Evolutionary conservation across 2,329 filamentous ascomycete species (phyloP).

Genomic region (Exserohilum rostratum): DNA sequence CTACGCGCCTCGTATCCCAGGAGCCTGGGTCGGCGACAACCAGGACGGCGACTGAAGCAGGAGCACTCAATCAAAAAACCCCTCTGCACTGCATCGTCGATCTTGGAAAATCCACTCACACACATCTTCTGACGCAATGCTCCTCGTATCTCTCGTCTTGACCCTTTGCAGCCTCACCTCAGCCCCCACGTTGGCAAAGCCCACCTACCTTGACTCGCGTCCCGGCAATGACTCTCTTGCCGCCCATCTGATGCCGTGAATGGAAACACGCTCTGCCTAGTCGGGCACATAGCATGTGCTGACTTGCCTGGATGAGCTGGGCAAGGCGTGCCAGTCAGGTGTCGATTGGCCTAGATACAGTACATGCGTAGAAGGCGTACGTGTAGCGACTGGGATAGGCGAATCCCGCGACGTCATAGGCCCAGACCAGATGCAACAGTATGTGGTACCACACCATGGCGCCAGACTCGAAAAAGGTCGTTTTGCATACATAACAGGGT

Average conservation of each 20-base stretch:
- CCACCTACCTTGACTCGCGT: constrained; percentile 4
- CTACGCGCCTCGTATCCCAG: background rate
- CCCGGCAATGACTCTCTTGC: constrained; percentile 2
- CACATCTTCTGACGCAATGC: background rate
- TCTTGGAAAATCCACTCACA: background rate
- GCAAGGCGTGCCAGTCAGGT: constrained; percentile 5
- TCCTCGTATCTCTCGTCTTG: background rate
- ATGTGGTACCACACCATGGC: background rate
- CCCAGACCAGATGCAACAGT: constrained; percentile 1
- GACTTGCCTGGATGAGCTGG: constrained; percentile 10
- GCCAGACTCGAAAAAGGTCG: background rate
- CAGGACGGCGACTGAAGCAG: no score
- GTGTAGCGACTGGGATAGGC: constrained; percentile 3
- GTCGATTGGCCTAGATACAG: constrained; percentile 19
- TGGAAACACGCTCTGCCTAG: constrained; percentile 12
- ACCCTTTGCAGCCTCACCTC: background rate
- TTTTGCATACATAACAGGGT: background rate
- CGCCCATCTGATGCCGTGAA: constrained; percentile 3
- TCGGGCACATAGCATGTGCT: constrained; percentile 10
- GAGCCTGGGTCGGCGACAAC: background rate
- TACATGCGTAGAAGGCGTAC: constrained; percentile 9
- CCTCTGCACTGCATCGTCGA: background rate
- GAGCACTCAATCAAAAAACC: background rate
- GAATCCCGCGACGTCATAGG: no score
- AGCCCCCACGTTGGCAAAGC: background rate